Conservation (phyloP, 2,329 filamentous ascomycete genomes). For the Apiospora phragmitis region DNA sequence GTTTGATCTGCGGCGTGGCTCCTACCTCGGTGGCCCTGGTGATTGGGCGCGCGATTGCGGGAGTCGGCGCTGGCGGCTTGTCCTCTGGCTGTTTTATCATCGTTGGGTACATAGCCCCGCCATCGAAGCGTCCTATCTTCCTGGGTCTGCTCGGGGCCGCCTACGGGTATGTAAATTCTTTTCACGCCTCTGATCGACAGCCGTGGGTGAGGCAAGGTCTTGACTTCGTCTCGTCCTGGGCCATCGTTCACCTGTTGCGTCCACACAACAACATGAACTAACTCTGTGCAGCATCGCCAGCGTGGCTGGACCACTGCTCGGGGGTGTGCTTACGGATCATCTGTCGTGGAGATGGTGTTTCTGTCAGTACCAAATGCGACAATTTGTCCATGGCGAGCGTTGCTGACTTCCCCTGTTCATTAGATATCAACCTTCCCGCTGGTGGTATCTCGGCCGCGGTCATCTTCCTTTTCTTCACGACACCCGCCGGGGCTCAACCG, state of each 20-base stretch:
- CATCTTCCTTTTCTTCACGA: slow-evolving; percentile 17
- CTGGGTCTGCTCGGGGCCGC: slow-evolving; percentile 1
- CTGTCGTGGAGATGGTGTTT: slow-evolving; percentile 28
- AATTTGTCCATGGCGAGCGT: not conserved
- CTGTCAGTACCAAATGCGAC: not conserved
- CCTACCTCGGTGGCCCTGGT: slow-evolving; percentile 33
- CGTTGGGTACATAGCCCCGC: not conserved
- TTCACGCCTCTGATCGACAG: not conserved
- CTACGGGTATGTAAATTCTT: slow-evolving; percentile 16
- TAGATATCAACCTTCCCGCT: slow-evolving; percentile 25
- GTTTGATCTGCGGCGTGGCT: slow-evolving; percentile 35
- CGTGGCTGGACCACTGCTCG: slow-evolving; percentile 25
- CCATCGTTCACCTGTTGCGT: no score
- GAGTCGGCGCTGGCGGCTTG: slow-evolving; percentile 36
- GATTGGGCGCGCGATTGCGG: slow-evolving; percentile 36
- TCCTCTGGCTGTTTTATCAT: slow-evolving; percentile 11
- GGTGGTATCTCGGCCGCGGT: slow-evolving; percentile 17
- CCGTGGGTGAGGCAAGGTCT: no score
- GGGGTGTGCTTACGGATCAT: slow-evolving; percentile 29
- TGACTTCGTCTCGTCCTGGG: no score
- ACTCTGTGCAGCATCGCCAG: slow-evolving; percentile 38
- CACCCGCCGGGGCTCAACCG: slow-evolving; percentile 2
- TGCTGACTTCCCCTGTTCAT: not conserved
- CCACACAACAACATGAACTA: not conserved
- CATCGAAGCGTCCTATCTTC: not conserved